phyloP scores from a whole-genome alignment of 441 rosid genomes.

The Populus hybrid region DNA sequence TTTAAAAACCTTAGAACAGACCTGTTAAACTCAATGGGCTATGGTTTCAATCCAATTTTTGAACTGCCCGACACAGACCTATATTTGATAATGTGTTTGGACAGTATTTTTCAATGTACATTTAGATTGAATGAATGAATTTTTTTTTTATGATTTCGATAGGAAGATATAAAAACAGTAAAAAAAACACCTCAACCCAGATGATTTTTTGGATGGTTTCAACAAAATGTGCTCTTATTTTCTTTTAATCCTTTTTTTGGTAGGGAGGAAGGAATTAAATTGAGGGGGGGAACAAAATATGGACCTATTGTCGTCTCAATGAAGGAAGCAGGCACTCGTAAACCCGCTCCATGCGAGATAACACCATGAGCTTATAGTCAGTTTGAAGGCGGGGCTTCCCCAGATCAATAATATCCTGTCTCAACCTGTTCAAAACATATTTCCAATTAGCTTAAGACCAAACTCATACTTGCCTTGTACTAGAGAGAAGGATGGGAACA shows the following conservation, averaged over 20 bases:
- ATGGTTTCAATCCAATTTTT: no score
- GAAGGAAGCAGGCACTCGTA: slow-evolving; percentile 87
- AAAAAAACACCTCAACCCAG: no score
- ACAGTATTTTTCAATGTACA: no score
- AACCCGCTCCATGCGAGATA: slow-evolving; percentile 58
- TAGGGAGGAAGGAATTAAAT: background rate
- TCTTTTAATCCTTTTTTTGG: background rate
- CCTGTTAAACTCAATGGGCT: no score
- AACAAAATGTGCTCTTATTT: background rate
- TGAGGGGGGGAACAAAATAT: background rate
- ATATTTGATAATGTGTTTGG: no score
- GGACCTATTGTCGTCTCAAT: slow-evolving; percentile 37
- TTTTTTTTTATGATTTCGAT: no score
- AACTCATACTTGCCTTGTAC: background rate
- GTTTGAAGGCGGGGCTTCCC: slow-evolving; percentile 70
- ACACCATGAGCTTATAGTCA: slow-evolving; percentile 60
- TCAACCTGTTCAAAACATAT: slow-evolving; percentile 50
- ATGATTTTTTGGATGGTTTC: no score
- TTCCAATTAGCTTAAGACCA: slow-evolving; percentile 23
- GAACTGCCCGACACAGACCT: no score
- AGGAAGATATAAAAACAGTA: no score
- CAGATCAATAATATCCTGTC: slow-evolving; percentile 73
- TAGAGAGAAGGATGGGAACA: background rate
- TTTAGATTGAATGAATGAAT: no score
- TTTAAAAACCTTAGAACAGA: no score